Evolutionary conservation across 352 stramenopile genomes (phyloP), one percentile per base, ranked within the genome.

Genomic region (Phytophthora chlamydospora): DNA sequence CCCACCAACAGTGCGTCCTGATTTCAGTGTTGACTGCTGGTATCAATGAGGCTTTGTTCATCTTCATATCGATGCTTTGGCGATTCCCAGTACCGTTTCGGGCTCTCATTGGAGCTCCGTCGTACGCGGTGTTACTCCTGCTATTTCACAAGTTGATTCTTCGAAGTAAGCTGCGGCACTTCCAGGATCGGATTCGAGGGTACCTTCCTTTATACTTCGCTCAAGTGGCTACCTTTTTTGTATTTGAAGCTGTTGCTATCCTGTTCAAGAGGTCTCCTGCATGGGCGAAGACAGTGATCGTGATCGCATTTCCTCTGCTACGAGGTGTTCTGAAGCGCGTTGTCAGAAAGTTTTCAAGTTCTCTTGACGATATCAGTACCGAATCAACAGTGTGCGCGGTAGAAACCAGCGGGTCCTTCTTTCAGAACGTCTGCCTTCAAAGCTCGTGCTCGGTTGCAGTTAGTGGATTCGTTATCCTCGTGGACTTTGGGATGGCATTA

Each of bases 311-410:
- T 32, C 57, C 40, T 17, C 50, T 61, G 14, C 7, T 66, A n/a
- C 65, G 66, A n/a, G 21, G 21, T 16, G 64, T 65, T 0, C 8
- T 61, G 10, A 27, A 75, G 12, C 56, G 58, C 11, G 14, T 49
- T 9, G 31, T 71, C 13, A 70, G 68, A 66, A 46, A 13, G 6
- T 61, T 68, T 38, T 52, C 57, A 13, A 32, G 53, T 8, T 48
- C 56, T 17, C 63, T 80, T 13, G 56, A 72, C 11, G 71, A 76
- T 48, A 53, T 80, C 19, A 71, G 43, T 21, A 76, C 67, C 12
- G 67, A 80, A 43, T 54, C 71, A 24, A 71, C 64, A 10, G 48
- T 80, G 14, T 77, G 67, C 60, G 55, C 73, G 13, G 42, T 71
- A 4, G 67, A 80, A 52, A 61, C 76, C 39, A 54, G 64, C 14